Evolutionary conservation across 192 early-diverging fungal species (phyloP).

Genomic region (Entomortierella beljakovae): DNA sequence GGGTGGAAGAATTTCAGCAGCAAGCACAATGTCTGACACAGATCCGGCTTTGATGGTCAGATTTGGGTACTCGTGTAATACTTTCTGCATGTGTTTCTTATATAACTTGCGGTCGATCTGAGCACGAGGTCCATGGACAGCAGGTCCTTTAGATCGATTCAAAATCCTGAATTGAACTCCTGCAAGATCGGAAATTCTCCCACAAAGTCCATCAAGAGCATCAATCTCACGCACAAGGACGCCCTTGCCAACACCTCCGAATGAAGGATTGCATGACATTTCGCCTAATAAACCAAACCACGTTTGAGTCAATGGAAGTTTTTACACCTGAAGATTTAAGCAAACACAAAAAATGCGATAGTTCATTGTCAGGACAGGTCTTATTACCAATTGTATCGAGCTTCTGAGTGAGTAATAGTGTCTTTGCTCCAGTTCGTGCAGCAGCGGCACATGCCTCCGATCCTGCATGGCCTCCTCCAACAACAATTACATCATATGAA

Average conservation of each 20-base stretch:
- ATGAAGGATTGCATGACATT: conserved; percentile 91
- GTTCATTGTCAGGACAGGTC: background rate
- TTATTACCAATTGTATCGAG: conserved; percentile 75
- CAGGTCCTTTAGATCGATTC: conserved; percentile 85
- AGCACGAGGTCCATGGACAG: conserved; percentile 84
- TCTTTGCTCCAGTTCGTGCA: conserved; percentile 77
- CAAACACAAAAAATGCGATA: background rate
- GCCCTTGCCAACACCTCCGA: conserved; percentile 90
- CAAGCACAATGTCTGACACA: conserved; percentile 79
- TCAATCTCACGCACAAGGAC: conserved; percentile 83
- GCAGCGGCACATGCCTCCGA: conserved; percentile 85
- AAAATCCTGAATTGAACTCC: conserved; percentile 87
- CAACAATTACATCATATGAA: conserved; percentile 78
- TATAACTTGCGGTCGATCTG: conserved; percentile 86
- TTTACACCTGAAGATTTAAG: background rate
- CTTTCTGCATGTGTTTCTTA: conserved; percentile 77
- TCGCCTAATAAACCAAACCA: conserved; percentile 63
- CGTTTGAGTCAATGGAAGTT: background rate
- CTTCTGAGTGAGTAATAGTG: conserved; percentile 80
- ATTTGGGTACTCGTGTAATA: conserved; percentile 73
- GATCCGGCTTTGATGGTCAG: conserved; percentile 74
- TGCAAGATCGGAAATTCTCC: conserved; percentile 77
- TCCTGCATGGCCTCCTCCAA: conserved; percentile 88
- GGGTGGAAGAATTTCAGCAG: conserved; percentile 37
- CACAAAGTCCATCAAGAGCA: conserved; percentile 87